phyloP scores from a whole-genome alignment of 805 yeast species.

The Saccharomyces eubayanus region DNA sequence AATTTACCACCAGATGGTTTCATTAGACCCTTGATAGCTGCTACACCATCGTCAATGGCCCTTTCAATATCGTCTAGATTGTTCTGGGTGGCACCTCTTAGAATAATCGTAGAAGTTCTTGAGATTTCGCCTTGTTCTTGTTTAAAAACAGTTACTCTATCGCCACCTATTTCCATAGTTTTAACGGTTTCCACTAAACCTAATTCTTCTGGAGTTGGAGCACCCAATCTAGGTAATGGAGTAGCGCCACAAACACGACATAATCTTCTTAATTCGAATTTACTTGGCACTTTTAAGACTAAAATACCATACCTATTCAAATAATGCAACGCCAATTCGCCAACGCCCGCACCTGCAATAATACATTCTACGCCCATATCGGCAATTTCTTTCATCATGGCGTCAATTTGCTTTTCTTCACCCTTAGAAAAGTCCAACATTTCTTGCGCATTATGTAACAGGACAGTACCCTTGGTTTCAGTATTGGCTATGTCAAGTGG shows the following conservation, averaged over 20 bases:
- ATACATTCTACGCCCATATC: slow-evolving; percentile 83
- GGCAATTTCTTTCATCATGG: slow-evolving; percentile 68
- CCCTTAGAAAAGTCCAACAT: slow-evolving; percentile 95
- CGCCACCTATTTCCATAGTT: slow-evolving; percentile 93
- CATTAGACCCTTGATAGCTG: slow-evolving; percentile 80
- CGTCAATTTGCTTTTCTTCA: slow-evolving; percentile 89
- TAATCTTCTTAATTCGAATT: slow-evolving; percentile 87
- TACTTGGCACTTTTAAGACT: slow-evolving; percentile 83
- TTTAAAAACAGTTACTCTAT: slow-evolving; percentile 87
- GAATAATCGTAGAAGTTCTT: slow-evolving; percentile 83
- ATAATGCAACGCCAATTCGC: slow-evolving; percentile 89
- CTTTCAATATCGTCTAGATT: slow-evolving; percentile 90
- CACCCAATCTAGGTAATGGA: slow-evolving; percentile 87
- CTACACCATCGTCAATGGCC: slow-evolving; percentile 94
- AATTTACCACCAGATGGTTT: slow-evolving; percentile 69
- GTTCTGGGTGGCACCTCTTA: slow-evolving; percentile 95
- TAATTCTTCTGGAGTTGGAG: slow-evolving; percentile 91
- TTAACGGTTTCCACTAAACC: slow-evolving; percentile 83
- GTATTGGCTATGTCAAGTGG: slow-evolving; percentile 93
- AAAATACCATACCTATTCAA: slow-evolving; percentile 78
- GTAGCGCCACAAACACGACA: slow-evolving; percentile 97
- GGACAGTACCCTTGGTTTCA: slow-evolving; percentile 97
- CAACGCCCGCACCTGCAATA: slow-evolving; percentile 89
- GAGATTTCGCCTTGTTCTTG: slow-evolving; percentile 57
- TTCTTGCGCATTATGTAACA: slow-evolving; percentile 91